Evolutionary conservation across 768 basidiomycete genomes (phyloP).

Genomic region (Tephrocybe rancida): DNA sequence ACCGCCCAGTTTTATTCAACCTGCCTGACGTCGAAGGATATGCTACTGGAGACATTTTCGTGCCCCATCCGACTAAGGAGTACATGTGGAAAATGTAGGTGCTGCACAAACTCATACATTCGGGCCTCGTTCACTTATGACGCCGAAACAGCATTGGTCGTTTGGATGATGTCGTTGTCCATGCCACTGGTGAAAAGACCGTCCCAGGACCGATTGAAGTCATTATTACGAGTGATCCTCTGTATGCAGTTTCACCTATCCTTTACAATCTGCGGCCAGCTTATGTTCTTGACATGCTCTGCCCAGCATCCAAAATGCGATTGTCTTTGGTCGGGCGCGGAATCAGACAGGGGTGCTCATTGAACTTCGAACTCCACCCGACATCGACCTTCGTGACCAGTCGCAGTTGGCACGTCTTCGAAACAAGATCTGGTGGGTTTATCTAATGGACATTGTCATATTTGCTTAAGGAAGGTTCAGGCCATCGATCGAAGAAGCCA

Average conservation of each 20-base stretch:
- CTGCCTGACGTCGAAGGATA: constrained; percentile 35
- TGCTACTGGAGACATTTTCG: constrained; percentile 36
- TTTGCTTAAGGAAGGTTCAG: constrained; percentile 15
- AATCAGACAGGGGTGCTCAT: constrained; percentile 26
- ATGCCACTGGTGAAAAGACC: constrained; percentile 36
- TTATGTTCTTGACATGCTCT: not conserved
- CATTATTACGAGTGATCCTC: constrained; percentile 16
- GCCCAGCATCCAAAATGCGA: constrained; percentile 18
- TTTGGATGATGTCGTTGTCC: constrained; percentile 37
- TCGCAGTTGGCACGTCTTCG: constrained; percentile 21
- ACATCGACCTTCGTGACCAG: constrained; percentile 22
- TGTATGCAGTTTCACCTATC: constrained; percentile 11
- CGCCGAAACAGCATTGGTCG: constrained; percentile 30
- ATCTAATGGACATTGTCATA: not conserved
- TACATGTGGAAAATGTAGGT: constrained; percentile 38
- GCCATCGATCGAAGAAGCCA: constrained; percentile 42
- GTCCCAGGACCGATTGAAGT: constrained; percentile 34
- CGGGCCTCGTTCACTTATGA: not conserved
- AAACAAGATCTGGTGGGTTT: constrained; percentile 33
- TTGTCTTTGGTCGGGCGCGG: constrained; percentile 39
- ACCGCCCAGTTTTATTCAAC: constrained; percentile 32
- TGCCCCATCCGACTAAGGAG: constrained; percentile 36
- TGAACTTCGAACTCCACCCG: constrained; percentile 14
- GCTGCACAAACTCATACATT: no score
- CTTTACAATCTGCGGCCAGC: not conserved